Evolutionary conservation across 2,329 filamentous ascomycete genomes (phyloP).

Genomic region (Reticulascus tulasneorum): DNA sequence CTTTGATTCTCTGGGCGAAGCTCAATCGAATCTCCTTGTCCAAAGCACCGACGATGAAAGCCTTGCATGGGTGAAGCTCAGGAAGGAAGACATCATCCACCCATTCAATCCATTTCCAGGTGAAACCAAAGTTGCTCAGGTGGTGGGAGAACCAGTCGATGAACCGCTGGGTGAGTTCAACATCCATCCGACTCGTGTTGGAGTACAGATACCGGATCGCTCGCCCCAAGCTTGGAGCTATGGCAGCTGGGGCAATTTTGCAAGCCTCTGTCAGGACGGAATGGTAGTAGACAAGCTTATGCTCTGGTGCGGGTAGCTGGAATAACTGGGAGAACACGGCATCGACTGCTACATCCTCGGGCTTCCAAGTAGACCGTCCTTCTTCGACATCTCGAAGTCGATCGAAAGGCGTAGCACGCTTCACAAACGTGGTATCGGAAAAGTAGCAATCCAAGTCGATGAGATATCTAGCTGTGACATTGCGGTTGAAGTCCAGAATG

Average conservation of each 20-base stretch:
- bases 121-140: slow-evolving; percentile 97
- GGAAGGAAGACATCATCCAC: slow-evolving; percentile 77
- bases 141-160: slow-evolving; percentile 98
- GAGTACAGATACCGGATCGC: slow-evolving; percentile 91
- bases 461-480: slow-evolving; percentile 78
- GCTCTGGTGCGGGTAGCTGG: slow-evolving; percentile 79
- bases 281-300: slow-evolving; percentile 96
- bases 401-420: slow-evolving; percentile 89
- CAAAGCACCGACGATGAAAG: slow-evolving; percentile 84
- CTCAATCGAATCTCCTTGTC: slow-evolving; percentile 97
- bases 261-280: slow-evolving; percentile 91
- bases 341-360: slow-evolving; percentile 95
- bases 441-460: slow-evolving; percentile 97
- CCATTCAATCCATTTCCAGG: slow-evolving; percentile 99
- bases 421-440: slow-evolving; percentile 82
- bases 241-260: slow-evolving; percentile 93
- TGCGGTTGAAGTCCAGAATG: slow-evolving; percentile 87
- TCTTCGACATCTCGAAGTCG: slow-evolving; percentile 68
- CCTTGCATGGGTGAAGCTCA: slow-evolving; percentile 79
- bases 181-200: slow-evolving; percentile 75
- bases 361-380: slow-evolving; percentile 82
- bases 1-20: slow-evolving; percentile 93
- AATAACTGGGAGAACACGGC: slow-evolving; percentile 95
- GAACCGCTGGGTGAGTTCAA: slow-evolving; percentile 83
- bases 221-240: slow-evolving; percentile 87